Evolutionary conservation across 495 filamentous ascomycete genomes (phyloP), one percentile per base, ranked within the genome.

Genomic region (Trichocladium uniseriatum): DNA sequence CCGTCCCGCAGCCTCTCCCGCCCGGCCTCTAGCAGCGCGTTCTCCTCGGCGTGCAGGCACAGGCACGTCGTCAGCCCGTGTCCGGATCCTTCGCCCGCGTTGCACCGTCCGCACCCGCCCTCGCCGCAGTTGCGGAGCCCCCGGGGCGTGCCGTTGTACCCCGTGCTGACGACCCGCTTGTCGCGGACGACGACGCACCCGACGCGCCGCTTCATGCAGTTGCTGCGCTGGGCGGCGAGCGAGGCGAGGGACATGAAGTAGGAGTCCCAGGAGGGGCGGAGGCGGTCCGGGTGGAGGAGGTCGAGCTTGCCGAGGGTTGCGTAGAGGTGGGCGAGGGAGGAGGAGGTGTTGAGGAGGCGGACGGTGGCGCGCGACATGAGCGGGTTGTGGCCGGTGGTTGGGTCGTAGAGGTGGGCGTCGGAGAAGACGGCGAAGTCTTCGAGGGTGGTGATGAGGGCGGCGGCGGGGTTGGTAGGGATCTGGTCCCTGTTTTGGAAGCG

Each of bases 211-310:
- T 96, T 95, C 92, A 98, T 98, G 70, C 92, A 98, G 64, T 98
- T 98, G 64, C 83, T 86, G 54, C 92, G 77, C 53, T 86, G 87
- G 2, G 92, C 87, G 8, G 92, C 92, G 39, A 97, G 80, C 14
- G 87, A 91, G 8, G 91, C 89, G 6, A 98, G 74, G 46, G 86
- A 76, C 92, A 98, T 98, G 65, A 98, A 98, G 69, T 98, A 98
- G 54, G 87, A 78, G 65, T 98, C 92, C 92, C 92, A 98, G 49
- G 77, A 84, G n/a, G 92, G 92, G 1, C 92, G 79, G 22, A 97
- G 69, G 3, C 92, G 83, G 56, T 86, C 74, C 28, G 84, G 79
- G 63, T 92, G 79, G 10, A 85, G 73, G 28, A 97, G 73, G 57
- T 92, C 76, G 6, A 95, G 77, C 16, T 71, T 65, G 39, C 75